Base-by-base conservation (phyloP, 257 asterid genomes). In the Marsdenia floribunda region DNA sequence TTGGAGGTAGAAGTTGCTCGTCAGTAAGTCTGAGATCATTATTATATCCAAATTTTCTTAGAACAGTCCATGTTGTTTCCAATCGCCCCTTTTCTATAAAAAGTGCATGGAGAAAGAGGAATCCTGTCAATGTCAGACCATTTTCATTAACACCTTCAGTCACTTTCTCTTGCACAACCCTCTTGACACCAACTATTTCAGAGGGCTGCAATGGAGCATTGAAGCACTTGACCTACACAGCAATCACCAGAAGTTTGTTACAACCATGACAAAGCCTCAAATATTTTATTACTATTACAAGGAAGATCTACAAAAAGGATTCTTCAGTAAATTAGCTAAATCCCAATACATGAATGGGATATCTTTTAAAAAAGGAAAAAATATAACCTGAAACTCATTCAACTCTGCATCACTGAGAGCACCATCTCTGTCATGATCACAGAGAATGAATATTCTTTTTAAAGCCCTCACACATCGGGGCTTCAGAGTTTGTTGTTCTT, bases 11-110 rank as follows among this genome's bases (percentile, higher is more conserved):
- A 77, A 95, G 87, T 82, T 82, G 92, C 85, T 92, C 97, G 77
- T 92, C 97, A 76, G 85, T 84, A 70, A 95, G 93, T 84, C 93
- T 90, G 81, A 95, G 87, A 73, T 95, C 99, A 80, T 95, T 91
- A 82, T 92, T 92, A 81, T 95, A 95, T 50, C 99, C 99, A 75
- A 92, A 95, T 83, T 95, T 92, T 84, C 99, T 85, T 35, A 95
- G 88, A 78, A 95, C 98, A 38, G 98, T 90, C 99, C 99, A 95
- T 24, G 98, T 92, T 70, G 98, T 95, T 88, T 92, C 98, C 83
- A 92, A 71, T 59, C 96, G 93, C 77, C 98, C 97, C 84, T 92
- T 92, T 87, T 90, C 97, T 72, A 95, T 92, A 82, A 92, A 95
- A 76, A 95, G 91, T 37, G 98, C 96, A 81, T 95, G 99, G 71